Evolutionary conservation across 805 yeast species (phyloP).

Genomic region (Sugiyamaella lignohabitans): DNA sequence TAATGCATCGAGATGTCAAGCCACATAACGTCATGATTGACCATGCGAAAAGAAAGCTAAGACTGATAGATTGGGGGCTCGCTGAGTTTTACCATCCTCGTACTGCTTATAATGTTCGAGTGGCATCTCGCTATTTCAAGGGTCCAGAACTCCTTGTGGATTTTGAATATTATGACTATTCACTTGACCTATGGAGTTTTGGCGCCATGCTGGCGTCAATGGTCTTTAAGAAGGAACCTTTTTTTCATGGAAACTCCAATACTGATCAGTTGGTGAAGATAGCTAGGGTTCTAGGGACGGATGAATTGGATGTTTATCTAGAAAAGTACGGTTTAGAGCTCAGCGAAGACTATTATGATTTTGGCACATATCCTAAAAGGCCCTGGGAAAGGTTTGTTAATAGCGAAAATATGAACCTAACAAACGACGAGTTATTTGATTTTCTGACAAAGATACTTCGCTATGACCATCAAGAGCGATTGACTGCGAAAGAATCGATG

Average conservation of each 20-base stretch:
- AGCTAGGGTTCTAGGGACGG: slow-evolving; percentile 81
- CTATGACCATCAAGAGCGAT: slow-evolving; percentile 81
- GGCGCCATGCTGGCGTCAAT: slow-evolving; percentile 91
- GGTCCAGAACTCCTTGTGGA: slow-evolving; percentile 88
- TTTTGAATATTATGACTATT: slow-evolving; percentile 77
- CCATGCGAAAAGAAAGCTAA: slow-evolving; percentile 51
- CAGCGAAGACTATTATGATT: slow-evolving; percentile 75
- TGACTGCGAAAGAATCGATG: slow-evolving; percentile 87
- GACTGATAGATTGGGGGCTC: slow-evolving; percentile 90
- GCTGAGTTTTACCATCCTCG: slow-evolving; percentile 92
- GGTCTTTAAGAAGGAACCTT: slow-evolving; percentile 83
- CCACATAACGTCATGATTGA: slow-evolving; percentile 94
- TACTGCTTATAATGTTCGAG: slow-evolving; percentile 84
- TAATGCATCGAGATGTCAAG: slow-evolving; percentile 90
- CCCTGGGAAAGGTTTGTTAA: slow-evolving; percentile 80
- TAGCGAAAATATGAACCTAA: slow-evolving; percentile 59
- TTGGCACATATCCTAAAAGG: slow-evolving; percentile 67
- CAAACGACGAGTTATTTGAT: slow-evolving; percentile 67
- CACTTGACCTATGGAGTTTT: slow-evolving; percentile 83
- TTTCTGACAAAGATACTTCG: slow-evolving; percentile 66
- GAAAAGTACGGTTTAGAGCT: slow-evolving; percentile 62
- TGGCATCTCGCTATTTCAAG: slow-evolving; percentile 85
- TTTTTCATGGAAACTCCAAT: slow-evolving; percentile 86
- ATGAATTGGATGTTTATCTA: slow-evolving; percentile 60
- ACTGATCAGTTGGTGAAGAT: slow-evolving; percentile 89